Evolutionary conservation across 1,284 basidiomycete genomes (phyloP), one percentile per base, ranked within the genome.

Genomic region (Farysia itapuensis): DNA sequence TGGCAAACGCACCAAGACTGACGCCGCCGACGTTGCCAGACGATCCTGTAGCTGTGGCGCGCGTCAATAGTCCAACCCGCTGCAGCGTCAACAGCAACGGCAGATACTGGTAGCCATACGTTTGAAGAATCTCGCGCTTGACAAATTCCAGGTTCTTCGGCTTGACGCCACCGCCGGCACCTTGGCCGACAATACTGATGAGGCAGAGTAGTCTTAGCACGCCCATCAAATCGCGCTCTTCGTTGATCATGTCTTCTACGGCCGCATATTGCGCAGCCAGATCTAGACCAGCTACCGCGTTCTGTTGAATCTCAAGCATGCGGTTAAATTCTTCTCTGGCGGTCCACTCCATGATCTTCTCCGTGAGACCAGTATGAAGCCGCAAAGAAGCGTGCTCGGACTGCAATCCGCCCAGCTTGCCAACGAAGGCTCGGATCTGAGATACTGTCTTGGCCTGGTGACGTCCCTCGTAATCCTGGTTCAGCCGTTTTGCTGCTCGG

Each of bases 281-380:
- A 14, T 71, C 67, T 5, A 66, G 29, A 0, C 70, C 70, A 0
- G 92, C 90, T 13, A 98, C 84, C 21, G 96, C 82, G 77, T 97
- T 97, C 77, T 98, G 95, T 74, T 98, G 94, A 15, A 95, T 88
- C 79, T 98, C 94, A 9, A 99, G 81, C 16, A 86, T 87, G 71
- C 86, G 87, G 78, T 91, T 91, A 80, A 98, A 98, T 41, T 86
- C 81, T 29, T 94, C 89, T 18, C 58, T 37, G 43, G 84, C 82
- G 2, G 93, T 97, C 59, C 86, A 80, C 12, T 86, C 84, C 65
- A 93, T 85, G 33, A 98, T 82, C 73, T 89, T 80, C 78, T 98
- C 95, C n/a, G 91, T 92, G 28, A 98, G 77, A 13, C 87, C 87
- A 37, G 92, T 98, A 77, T 99, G 94, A 42, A 97, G 80, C 45